Conservation (phyloP, 768 basidiomycete genomes). For the Phanerochaete carnosa region DNA sequence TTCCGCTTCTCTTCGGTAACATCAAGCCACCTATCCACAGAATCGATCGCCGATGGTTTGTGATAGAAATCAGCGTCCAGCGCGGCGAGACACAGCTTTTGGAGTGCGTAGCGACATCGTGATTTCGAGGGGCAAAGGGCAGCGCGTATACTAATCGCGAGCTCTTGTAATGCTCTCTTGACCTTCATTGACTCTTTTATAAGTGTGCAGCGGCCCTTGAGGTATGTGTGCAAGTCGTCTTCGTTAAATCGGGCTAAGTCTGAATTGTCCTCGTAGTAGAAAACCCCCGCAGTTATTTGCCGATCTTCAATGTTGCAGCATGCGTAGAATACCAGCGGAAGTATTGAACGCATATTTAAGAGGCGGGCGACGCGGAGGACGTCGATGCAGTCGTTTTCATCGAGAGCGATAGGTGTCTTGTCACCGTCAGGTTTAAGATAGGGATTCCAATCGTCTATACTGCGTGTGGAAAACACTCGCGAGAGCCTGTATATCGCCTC, state of each 20-base stretch:
- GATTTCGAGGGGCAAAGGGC: not conserved
- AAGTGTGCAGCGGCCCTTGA: not conserved
- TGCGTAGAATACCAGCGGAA: not conserved
- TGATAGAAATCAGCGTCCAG: not conserved
- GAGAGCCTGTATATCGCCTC: not conserved
- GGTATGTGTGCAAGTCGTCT: not conserved
- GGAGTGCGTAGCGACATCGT: not conserved
- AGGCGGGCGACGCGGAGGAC: not conserved
- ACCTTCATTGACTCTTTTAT: not conserved
- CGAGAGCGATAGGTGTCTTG: not conserved
- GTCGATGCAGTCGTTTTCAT: not conserved
- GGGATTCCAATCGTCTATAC: not conserved
- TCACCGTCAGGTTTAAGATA: not conserved
- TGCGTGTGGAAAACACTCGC: not conserved
- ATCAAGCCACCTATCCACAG: not conserved
- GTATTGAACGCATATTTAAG: not conserved
- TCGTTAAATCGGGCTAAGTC: not conserved
- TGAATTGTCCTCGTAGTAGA: not conserved
- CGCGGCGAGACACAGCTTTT: not conserved
- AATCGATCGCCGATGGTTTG: not conserved
- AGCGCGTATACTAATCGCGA: not conserved
- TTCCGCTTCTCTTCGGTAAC: not conserved
- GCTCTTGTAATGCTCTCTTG: not conserved
- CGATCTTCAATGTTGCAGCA: not conserved
- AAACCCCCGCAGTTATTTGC: not conserved